Conservation (phyloP, 495 filamentous ascomycete species). For the Staphylotrichum longicolle region DNA sequence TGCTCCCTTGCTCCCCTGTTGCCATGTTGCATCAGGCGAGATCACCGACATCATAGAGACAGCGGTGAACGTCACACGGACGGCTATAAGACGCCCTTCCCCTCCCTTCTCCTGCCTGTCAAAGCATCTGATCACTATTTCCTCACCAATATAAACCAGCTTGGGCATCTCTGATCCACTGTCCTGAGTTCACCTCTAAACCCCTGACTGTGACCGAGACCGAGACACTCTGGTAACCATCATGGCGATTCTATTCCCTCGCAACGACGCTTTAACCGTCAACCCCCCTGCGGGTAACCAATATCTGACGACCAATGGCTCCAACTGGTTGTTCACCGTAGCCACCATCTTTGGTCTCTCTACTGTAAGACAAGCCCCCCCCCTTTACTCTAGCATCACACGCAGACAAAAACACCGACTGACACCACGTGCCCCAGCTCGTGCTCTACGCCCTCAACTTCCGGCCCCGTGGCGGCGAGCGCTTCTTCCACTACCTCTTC, state of each 20-base stretch:
- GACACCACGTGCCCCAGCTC: slow-evolving; percentile 20
- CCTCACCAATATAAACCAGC: neutral
- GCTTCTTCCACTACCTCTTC: slow-evolving; percentile 56
- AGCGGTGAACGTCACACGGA: neutral
- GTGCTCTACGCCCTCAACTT: slow-evolving; percentile 39
- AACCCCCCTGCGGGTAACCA: slow-evolving; percentile 45
- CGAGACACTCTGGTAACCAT: neutral
- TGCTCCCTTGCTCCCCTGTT: slow-evolving; percentile 7
- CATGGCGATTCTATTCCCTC: slow-evolving; percentile 25
- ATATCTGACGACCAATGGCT: slow-evolving; percentile 42
- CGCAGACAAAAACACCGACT: neutral
- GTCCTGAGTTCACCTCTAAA: neutral
- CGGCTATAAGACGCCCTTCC: slow-evolving; percentile 10
- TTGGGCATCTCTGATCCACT: neutral
- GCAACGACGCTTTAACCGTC: slow-evolving; percentile 45
- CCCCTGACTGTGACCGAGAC: slow-evolving; percentile 4
- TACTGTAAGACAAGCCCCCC: slow-evolving; percentile 27
- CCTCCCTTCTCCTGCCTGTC: neutral
- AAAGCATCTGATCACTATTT: neutral
- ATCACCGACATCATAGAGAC: slow-evolving; percentile 4
- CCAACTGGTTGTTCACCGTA: slow-evolving; percentile 49
- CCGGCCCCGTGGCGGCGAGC: slow-evolving; percentile 44
- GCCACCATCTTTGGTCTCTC: slow-evolving; percentile 45
- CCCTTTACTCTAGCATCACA: neutral
- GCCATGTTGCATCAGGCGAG: neutral